These are phyloP conservation scores for Trifolium dubium DNA, from an alignment of 306 rosid species.

Conservation along the genomic window DNA sequence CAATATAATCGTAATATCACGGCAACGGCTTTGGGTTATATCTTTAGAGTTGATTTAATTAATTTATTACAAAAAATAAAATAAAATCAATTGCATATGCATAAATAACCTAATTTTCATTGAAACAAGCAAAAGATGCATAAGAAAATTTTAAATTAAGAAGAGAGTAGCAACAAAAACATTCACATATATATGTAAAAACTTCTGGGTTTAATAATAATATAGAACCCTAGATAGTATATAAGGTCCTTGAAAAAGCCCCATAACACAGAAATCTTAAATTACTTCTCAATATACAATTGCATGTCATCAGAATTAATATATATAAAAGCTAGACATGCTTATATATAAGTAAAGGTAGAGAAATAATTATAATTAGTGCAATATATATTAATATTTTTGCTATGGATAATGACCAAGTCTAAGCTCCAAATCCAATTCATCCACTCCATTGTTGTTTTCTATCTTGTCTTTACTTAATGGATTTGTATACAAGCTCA, in stretches of 20 bases:
- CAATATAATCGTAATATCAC: not conserved
- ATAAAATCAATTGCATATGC: not conserved
- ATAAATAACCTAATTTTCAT: conserved; percentile 36
- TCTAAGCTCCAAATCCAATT: conserved; percentile 90
- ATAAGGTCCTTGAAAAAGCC: conserved; percentile 32
- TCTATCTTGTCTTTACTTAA: conserved; percentile 38
- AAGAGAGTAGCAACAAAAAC: conserved; percentile 27
- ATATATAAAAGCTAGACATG: conserved; percentile 32
- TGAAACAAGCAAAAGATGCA: conserved; percentile 31
- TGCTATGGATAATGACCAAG: conserved; percentile 73
- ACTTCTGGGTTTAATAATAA: conserved; percentile 1
- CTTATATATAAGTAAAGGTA: conserved; percentile 8
- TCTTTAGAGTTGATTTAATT: not conserved
- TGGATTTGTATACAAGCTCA: conserved; percentile 48
- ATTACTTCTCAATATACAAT: conserved; percentile 34
- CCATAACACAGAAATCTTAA: conserved; percentile 13
- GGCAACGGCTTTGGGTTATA: conserved; percentile 6
- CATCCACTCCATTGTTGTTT: conserved; percentile 50
- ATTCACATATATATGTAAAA: conserved; percentile 23
- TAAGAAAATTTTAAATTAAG: not conserved
- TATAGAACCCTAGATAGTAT: conserved; percentile 9
- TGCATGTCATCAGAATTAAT: conserved; percentile 24
- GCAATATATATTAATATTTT: not conserved
- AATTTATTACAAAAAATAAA: not conserved
- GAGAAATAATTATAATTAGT: not conserved